Base-by-base conservation (phyloP, 208 protist genomes). In the Kentomonas sorsogonicus region DNA sequence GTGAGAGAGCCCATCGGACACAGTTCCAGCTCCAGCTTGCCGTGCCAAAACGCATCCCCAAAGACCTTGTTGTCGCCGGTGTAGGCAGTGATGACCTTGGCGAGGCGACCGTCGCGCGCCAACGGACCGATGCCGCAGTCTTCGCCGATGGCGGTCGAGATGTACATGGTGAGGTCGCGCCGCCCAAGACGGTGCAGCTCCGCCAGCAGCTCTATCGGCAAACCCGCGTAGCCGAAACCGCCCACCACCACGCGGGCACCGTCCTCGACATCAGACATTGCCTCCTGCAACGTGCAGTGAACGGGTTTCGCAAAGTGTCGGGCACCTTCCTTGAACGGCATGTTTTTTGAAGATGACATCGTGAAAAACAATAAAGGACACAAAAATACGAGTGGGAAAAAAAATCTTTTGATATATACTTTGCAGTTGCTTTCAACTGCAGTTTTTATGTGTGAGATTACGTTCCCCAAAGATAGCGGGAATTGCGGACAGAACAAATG, bases 31-130 rank as follows among this genome's bases (percentile, higher is more conserved):
- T 97, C 91, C 0, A 98, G 66, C 66, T 97, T 75, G 53, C 95
- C 96, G n/a, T 23, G 51, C 11, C 97, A 67, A 54, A 97, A 98
- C 59, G 89, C 84, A 26, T 81, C 62, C 47, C 93, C 76, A 68
- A 98, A 97, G 16, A 79, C 64, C 46, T 74, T 72, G 72, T 98
- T 98, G 55, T 98, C 95, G 45, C 94, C 96, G 22, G 98, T 92
- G 64, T 98, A 98, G 4, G 85, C 89, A 6, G 91, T 83, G 58
- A 97, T 48, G 34, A 69, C 53, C 40, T 92, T 86, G 36, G 74
- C 62, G 3, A 80, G 66, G 53, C 94, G 72, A 0, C 84, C 88
- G 84, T 89, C 51, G 63, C 50, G 18, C 11, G 96, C 66, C 6
- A 98, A 77, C 4, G 94, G 29, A 15, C 96, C 96, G 10, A 98